Conservation (phyloP, 2,329 filamentous ascomycete genomes). For the Colletotrichum aenigma region DNA sequence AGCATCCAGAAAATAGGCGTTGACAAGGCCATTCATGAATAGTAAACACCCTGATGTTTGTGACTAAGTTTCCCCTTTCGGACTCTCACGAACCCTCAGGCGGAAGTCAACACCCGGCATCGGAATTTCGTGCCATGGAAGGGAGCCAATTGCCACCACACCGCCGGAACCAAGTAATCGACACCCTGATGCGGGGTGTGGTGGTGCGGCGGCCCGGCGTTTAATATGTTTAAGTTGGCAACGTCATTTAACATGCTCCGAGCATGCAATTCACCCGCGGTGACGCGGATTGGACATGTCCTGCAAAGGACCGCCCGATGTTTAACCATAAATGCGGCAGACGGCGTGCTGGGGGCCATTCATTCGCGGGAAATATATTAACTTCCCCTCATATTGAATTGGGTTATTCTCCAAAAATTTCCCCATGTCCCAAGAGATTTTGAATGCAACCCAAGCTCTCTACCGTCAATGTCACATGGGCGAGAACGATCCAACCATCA, state of each 20-base stretch:
- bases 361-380: background rate
- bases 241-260: background rate
- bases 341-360: background rate
- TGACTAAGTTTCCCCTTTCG: background rate
- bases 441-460: slow-evolving; percentile 1
- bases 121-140: background rate
- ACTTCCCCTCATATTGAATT: background rate
- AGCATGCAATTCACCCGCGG: background rate
- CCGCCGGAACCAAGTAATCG: background rate
- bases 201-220: background rate
- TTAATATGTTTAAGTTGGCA: background rate
- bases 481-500: background rate
- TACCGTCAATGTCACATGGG: background rate
- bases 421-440: slow-evolving; percentile 10
- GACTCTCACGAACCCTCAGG: background rate
- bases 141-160: background rate
- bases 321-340: background rate
- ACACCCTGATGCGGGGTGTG: slow-evolving; percentile 8
- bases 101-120: background rate
- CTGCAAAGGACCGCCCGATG: background rate
- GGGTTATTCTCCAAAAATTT: background rate
- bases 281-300: background rate
- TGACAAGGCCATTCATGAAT: background rate
- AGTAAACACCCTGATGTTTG: background rate
- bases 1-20: background rate